Evolutionary conservation across 768 basidiomycete genomes (phyloP), one percentile per base, ranked within the genome.

Genomic region (Lactarius sp.): DNA sequence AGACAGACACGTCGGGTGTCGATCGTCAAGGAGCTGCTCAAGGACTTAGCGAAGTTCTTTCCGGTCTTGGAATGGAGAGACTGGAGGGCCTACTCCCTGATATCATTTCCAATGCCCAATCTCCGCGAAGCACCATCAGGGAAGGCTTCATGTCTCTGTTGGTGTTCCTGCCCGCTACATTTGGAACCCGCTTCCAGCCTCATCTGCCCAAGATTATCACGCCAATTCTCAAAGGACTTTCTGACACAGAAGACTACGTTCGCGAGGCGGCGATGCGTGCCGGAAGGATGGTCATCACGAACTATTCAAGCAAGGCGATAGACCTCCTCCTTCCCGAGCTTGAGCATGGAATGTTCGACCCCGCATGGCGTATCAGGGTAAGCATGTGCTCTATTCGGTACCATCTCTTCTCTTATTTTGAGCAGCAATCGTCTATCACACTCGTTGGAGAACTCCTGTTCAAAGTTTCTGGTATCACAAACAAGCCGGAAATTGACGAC

Each of bases 61-160:
- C 94, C 3, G 95, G 94, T 20, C 84, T 98, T 36, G 97, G 97
- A n/a, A 95, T 97, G 90, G 95, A 98, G 66, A 83, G 94, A 52
- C 81, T 99, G 66, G 97, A 99, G 72, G 89, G 91, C 6, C 80
- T 99, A 2, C 81, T 98, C 2, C 97, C 97, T 0, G 93, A 96
- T 68, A 94, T 99, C 71, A 87, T 99, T 66, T 83, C 83, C 34
- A 98, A 93, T 72, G 92, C 94, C 2, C 86, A 90, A 68, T 95
- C 92, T 52, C 89, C 93, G 1, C 80, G 92, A 10, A 82, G 94
- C 31, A 95, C 94, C 33, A 90, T 98, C 47, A 85, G 94, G 41
- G 97, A 98, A 79, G 97, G 97, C 10, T 98, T 98, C 80, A 98
- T 99, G 88, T 97, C 95, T 0, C 80, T 98, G 13, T 85, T 99